Evolutionary conservation across 805 yeast species (phyloP), one percentile per base, ranked within the genome.

Genomic region (Debaryomyces tyrocola): DNA sequence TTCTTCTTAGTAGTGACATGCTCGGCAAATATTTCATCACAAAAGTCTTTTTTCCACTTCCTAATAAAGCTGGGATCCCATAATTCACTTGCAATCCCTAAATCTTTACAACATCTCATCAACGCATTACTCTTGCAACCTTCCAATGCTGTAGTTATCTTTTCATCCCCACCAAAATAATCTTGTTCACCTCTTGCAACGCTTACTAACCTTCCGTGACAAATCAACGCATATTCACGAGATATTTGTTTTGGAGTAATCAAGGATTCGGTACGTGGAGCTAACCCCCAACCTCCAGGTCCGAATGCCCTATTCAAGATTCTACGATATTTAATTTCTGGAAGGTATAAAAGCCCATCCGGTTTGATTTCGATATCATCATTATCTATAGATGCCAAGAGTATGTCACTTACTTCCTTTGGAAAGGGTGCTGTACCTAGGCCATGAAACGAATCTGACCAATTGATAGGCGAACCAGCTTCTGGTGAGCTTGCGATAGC

Each of bases 221-320:
- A 86, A 3, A 94, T 76, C 43, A 94, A 71, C 0, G 89, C 97
- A 60, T 90, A 94, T 62, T 94, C 99, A 53, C 98, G 77, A 9
- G 96, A 89, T 28, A 94, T 83, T 41, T 83, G 76, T 51, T 79
- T 82, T 27, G 83, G 78, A 1, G 96, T 85, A 28, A 94, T 82
- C 44, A 81, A 72, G 0, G 96, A 86, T 53, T 87, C 92, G 0
- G 96, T 83, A 46, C 99, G 74, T 9, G 99, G 98, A 0, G 95
- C 96, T 46, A 94, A 73, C 0, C 98, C 98, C 99, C 99, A 94
- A 1, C 96, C 97, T 21, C 99, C 99, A 6, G 99, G 97, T 3
- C 99, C 99, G 73, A 94, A 92, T 0, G 98, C 95, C 33, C 77
- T 76, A 67, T 92, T 92, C 54, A 94, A 68, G 18, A 91, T 85